Base-by-base conservation (phyloP, 768 basidiomycete species). In the Podaxis sp. region DNA sequence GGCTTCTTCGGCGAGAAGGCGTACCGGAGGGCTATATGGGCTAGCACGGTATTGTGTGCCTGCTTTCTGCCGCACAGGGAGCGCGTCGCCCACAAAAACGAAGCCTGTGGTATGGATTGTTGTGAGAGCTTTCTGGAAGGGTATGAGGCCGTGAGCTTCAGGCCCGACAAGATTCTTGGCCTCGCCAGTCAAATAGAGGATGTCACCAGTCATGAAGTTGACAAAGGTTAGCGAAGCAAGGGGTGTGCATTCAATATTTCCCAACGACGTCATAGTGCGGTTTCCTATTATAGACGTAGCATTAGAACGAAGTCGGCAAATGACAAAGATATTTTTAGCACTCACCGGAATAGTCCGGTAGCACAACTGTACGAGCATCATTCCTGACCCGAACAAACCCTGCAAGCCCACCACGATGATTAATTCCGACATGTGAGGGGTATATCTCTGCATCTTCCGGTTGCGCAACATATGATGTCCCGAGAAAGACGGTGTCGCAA, bases 341-440 rank as follows among this genome's bases (percentile, higher is more conserved):
- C 75, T 13, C 62, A 79, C 87, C 87, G 61, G 82, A 83, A 68
- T 79, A 88, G 69, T 89, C 87, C 0, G 88, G 87, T 4, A 88
- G 63, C 1, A 83, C 78, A 3, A 88, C 64, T 0, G 84, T 88
- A 39, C 82, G 78, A 15, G 82, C 79, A 65, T 88, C 83, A 13
- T 82, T 83, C 33, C 75, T 69, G n/a, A 88, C 84, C 7, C 87
- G 84, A 3, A 87, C 75, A 65, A 87, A 88, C 0, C 87, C 87
- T 7, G 79, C 80, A n/a, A 80, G 75, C 2, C 88, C 88, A 9
- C 87, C 86, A 4, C 88, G 83, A 54, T 86, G 84, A 64, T 88
- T 88, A 74, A 84, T 84, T 15, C 86, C 84, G 6, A 86, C 67
- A 65, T 87, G 87, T 1, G 87, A 87, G 1, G 86, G 87, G 59